These are phyloP conservation scores for Camellia sinensis DNA, from an alignment of 148 eudicot genomes.

Conservation along the genomic window DNA sequence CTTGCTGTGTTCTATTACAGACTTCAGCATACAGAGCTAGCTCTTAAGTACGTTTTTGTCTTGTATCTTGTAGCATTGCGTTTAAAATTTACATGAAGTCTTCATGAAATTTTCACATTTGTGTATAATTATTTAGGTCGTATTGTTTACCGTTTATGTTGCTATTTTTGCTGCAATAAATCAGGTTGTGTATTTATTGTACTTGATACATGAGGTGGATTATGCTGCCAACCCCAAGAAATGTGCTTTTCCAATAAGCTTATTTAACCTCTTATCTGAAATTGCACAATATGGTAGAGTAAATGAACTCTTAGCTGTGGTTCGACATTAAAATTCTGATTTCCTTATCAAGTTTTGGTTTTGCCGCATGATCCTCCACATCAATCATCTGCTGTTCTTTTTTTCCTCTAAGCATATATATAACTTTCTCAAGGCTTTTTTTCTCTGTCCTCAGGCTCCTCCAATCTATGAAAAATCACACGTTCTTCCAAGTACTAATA, in stretches of 20 bases:
- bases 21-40: constrained; percentile 97
- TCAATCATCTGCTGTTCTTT: neutral
- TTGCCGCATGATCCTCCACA: neutral
- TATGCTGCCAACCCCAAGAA: neutral
- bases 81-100: neutral
- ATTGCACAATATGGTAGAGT: neutral
- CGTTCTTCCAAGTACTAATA: neutral
- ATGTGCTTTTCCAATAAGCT: neutral
- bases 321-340: neutral
- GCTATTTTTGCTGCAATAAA: neutral
- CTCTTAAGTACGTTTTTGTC: constrained; percentile 76
- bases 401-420: neutral
- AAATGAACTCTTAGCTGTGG: neutral
- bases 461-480: neutral
- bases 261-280: neutral
- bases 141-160: neutral
- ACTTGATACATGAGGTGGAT: neutral
- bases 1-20: constrained; percentile 99
- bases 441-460: neutral
- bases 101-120: too few relatives aligned
- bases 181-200: neutral
- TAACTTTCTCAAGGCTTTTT: neutral
- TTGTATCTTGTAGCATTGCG: neutral
- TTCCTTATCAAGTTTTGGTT: neutral
- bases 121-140: too few relatives aligned